Conservation (phyloP, 2,329 filamentous ascomycete genomes). For the Chaetomium sp. region DNA sequence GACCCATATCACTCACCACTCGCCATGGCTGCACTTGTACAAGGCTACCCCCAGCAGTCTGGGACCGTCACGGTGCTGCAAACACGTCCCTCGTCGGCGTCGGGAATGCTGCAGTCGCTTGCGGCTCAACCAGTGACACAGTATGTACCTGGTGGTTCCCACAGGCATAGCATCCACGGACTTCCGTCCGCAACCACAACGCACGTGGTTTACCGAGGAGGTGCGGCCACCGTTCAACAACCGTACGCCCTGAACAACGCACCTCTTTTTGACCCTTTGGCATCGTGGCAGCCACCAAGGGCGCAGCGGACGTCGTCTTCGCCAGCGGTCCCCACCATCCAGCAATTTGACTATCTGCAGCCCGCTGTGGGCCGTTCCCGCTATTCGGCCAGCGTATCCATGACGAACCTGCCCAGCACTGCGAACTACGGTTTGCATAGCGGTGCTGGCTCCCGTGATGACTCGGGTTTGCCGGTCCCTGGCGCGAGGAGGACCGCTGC, state of each 20-base stretch:
- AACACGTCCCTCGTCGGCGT: constrained; percentile 60
- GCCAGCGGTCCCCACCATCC: constrained; percentile 37
- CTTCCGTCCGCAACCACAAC: constrained; percentile 39
- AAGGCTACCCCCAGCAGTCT: constrained; percentile 71
- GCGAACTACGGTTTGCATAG: constrained; percentile 31
- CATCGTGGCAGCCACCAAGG: constrained; percentile 46
- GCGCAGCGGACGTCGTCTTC: constrained; percentile 43
- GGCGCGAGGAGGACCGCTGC: constrained; percentile 36
- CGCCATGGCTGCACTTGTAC: constrained; percentile 80
- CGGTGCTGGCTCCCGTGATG: constrained; percentile 44
- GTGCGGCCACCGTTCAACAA: constrained; percentile 58
- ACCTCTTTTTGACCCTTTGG: constrained; percentile 53
- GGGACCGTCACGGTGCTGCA: constrained; percentile 70
- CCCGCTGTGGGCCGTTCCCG: constrained; percentile 27
- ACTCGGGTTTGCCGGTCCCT: constrained; percentile 40
- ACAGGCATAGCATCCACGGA: constrained; percentile 47
- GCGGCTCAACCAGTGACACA: constrained; percentile 46
- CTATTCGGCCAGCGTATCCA: constrained; percentile 33
- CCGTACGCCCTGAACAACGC: constrained; percentile 65
- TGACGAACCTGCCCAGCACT: constrained; percentile 36
- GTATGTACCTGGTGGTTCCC: constrained; percentile 43
- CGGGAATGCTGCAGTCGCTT: constrained; percentile 49
- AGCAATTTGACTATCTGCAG: constrained; percentile 32
- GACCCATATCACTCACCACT: constrained; percentile 1
- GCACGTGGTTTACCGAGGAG: constrained; percentile 48